Evolutionary conservation across 192 early-diverging fungal species (phyloP).

Genomic region (Bifiguratus adelaidae): DNA sequence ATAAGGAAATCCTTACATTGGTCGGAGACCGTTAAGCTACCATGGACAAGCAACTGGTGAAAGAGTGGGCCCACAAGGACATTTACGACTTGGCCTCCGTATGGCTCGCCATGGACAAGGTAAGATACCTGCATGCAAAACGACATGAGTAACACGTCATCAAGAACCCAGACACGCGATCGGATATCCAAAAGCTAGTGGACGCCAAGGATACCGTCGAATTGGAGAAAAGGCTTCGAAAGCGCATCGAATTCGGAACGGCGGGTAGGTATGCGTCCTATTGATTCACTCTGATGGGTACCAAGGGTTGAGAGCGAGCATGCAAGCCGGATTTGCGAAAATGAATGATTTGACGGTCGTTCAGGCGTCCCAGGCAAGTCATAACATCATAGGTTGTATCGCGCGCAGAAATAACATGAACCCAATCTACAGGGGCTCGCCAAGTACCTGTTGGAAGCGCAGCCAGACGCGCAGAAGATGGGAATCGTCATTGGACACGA

Average conservation of each 20-base stretch:
- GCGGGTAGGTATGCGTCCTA: constrained; percentile 33
- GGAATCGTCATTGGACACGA: constrained; percentile 92
- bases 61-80: no score
- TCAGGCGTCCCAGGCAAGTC: constrained; percentile 70
- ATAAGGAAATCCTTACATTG: no score
- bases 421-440: constrained; percentile 45
- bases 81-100: no score
- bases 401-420: neutral
- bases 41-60: no score
- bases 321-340: constrained; percentile 87
- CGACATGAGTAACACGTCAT: no score
- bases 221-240: constrained; percentile 39
- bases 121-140: no score
- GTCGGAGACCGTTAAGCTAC: no score
- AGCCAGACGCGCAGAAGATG: constrained; percentile 42
- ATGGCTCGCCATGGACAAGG: no score
- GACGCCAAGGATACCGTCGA: constrained; percentile 32
- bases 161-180: constrained; percentile 49
- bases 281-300: neutral
- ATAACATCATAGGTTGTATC: neutral
- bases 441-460: constrained; percentile 48
- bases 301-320: constrained; percentile 74
- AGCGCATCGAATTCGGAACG: constrained; percentile 77
- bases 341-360: constrained; percentile 93
- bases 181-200: constrained; percentile 40